Evolutionary conservation across 805 yeast species (phyloP).

Genomic region (Isabelozyma gotoi): DNA sequence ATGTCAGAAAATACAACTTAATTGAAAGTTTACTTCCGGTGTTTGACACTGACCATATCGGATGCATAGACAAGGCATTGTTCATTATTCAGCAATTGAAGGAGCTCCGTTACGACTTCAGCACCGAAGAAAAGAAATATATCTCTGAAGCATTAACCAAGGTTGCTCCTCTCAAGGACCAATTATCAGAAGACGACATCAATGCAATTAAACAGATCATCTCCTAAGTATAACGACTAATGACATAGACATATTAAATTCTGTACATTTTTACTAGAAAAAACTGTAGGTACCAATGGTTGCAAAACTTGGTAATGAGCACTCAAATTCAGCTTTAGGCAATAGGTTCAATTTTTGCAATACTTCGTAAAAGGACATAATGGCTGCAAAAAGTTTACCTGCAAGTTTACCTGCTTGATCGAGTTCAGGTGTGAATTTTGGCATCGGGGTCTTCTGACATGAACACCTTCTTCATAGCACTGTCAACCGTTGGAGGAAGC

Average conservation of each 20-base stretch:
- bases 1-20: conserved; percentile 37
- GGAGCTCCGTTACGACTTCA: conserved; percentile 43
- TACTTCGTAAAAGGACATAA: too few species aligned
- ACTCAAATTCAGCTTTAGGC: too few species aligned
- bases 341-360: too few species aligned
- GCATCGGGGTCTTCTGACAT: conserved; percentile 52
- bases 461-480: conserved; percentile 47
- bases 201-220: conserved; percentile 47
- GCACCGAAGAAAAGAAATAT: conserved; percentile 36
- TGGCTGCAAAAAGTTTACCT: too few species aligned
- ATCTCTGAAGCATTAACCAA: conserved; percentile 35
- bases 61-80: conserved; percentile 57
- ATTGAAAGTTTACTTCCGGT: conserved; percentile 29
- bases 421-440: conserved; percentile 13
- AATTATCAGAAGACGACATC: conserved; percentile 55
- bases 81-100: conserved; percentile 49
- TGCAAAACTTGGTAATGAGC: too few species aligned
- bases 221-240: conserved; percentile 1
- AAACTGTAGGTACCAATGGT: background rate
- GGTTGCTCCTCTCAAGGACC: conserved; percentile 45
- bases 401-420: background rate
- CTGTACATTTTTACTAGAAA: too few species aligned
- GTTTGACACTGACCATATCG: conserved; percentile 35
- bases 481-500: conserved; percentile 51
- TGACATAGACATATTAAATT: background rate